Percentiles rank a stretch among this genome's conserved stretches.
phyloP scores from a whole-genome alignment of 2,329 filamentous ascomycete genomes.

The Penicillium digitatum region DNA sequence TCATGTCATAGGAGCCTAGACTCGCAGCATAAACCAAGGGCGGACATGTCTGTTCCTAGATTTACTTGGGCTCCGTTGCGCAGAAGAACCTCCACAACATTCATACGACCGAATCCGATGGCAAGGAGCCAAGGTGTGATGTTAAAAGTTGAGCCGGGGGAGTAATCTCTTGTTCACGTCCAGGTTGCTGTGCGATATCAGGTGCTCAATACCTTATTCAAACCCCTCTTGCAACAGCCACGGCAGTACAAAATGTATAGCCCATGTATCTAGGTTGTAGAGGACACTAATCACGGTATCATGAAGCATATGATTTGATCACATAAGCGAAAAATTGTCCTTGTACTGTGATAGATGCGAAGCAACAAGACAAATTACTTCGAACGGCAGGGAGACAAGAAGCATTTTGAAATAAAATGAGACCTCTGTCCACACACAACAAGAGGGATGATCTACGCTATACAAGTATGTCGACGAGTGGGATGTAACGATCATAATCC shows the following conservation, averaged over 20 bases:
- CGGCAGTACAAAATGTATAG: fast-evolving
- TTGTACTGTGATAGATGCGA: background rate
- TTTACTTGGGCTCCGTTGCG: background rate
- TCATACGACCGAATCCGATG: background rate
- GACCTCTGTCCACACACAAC: background rate
- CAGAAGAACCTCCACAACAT: background rate
- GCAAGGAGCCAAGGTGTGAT: background rate
- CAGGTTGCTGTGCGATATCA: background rate
- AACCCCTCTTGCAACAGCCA: background rate
- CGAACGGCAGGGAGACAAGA: background rate
- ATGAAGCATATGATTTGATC: background rate
- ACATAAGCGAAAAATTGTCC: background rate
- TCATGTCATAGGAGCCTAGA: background rate
- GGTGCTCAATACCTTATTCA: background rate
- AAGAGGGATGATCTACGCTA: background rate
- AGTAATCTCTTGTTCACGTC: background rate
- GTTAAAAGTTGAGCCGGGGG: fast-evolving
- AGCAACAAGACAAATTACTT: background rate
- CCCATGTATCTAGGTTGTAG: background rate
- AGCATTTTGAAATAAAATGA: background rate
- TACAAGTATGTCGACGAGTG: background rate
- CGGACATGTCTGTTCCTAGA: background rate
- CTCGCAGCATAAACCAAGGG: background rate
- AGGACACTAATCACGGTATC: background rate
- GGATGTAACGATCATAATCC: background rate